A percentile compares a stretch with the other conserved stretches of the same genome.
Conservation (phyloP, 192 early-diverging fungal genomes). For the Blastocladiella britannica region DNA sequence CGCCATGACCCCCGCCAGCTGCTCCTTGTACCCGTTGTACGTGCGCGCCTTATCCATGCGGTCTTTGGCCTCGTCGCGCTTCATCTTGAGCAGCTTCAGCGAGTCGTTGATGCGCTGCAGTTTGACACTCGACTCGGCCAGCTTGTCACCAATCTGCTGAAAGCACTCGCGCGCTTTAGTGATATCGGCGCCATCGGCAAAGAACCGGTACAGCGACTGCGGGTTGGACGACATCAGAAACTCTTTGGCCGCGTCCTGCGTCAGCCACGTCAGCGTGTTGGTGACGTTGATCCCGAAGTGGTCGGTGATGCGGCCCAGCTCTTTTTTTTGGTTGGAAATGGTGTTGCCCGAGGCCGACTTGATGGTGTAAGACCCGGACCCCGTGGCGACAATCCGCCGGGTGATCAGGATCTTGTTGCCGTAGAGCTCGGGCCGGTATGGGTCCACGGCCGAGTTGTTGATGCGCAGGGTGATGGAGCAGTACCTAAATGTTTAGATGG, state of each 20-base stretch:
- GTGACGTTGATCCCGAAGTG: conserved; percentile 77
- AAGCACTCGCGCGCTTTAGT: not conserved
- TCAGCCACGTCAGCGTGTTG: conserved; percentile 83
- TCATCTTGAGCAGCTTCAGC: not conserved
- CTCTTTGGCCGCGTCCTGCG: conserved; percentile 77
- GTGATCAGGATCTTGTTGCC: conserved; percentile 66
- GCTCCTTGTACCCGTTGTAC: conserved; percentile 9
- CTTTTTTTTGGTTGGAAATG: conserved; percentile 61
- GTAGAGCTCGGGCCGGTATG: conserved; percentile 57
- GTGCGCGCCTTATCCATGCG: not conserved
- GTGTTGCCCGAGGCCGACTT: conserved; percentile 36
- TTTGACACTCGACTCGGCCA: not conserved
- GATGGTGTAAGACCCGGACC: conserved; percentile 43
- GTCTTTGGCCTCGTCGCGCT: not conserved
- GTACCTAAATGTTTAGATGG: conserved; percentile 13
- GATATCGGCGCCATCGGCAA: not conserved
- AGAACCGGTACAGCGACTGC: not conserved
- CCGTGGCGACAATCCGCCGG: conserved; percentile 46
- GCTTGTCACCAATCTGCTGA: not conserved
- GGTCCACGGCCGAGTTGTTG: conserved; percentile 65
- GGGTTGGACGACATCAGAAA: conserved; percentile 18
- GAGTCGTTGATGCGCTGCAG: not conserved
- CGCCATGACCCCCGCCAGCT: conserved; percentile 12
- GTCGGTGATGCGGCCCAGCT: conserved; percentile 61
- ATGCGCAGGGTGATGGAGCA: conserved; percentile 47